Evolutionary conservation across 805 yeast genomes (phyloP).

Genomic region (Sugiyamaella mastotermitis): DNA sequence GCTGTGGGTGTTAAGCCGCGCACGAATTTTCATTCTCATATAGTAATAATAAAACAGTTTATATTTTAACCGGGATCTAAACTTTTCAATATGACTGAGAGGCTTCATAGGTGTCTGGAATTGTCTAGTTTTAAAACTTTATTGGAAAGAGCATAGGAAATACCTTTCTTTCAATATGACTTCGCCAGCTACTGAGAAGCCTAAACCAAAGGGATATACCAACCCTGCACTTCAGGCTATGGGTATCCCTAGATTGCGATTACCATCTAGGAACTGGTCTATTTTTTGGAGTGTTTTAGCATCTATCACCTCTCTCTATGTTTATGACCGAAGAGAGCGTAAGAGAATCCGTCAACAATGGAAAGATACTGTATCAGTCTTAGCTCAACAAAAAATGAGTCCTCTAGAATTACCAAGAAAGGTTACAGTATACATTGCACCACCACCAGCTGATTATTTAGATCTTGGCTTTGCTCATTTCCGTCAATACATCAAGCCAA

Average conservation of each 20-base stretch:
- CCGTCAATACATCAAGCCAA: constrained; percentile 77
- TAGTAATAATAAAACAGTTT: too few relatives aligned
- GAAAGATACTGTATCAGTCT: constrained; percentile 51
- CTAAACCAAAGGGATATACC: constrained; percentile 14
- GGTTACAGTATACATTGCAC: constrained; percentile 78
- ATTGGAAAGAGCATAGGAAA: too few relatives aligned
- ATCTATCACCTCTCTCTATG: constrained; percentile 63
- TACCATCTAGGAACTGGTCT: constrained; percentile 92
- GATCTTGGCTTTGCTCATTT: constrained; percentile 69
- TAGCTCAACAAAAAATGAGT: constrained; percentile 43
- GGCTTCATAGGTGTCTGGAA: too few relatives aligned
- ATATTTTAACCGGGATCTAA: too few relatives aligned
- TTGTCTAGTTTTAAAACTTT: too few relatives aligned
- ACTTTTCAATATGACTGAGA: too few relatives aligned
- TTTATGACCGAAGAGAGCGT: constrained; percentile 75
- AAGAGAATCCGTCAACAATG: constrained; percentile 56
- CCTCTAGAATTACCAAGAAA: constrained; percentile 61
- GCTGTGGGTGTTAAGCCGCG: background rate
- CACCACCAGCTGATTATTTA: constrained; percentile 92
- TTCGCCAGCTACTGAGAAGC: constrained; percentile 1
- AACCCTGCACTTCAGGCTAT: constrained; percentile 39
- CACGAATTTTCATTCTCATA: too few relatives aligned
- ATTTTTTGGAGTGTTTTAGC: constrained; percentile 75
- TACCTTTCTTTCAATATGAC: too few relatives aligned
- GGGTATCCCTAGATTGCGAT: constrained; percentile 71